phyloP scores from a whole-genome alignment of 2,329 filamentous ascomycete species.

The Lecanoromycetidae sp. region DNA sequence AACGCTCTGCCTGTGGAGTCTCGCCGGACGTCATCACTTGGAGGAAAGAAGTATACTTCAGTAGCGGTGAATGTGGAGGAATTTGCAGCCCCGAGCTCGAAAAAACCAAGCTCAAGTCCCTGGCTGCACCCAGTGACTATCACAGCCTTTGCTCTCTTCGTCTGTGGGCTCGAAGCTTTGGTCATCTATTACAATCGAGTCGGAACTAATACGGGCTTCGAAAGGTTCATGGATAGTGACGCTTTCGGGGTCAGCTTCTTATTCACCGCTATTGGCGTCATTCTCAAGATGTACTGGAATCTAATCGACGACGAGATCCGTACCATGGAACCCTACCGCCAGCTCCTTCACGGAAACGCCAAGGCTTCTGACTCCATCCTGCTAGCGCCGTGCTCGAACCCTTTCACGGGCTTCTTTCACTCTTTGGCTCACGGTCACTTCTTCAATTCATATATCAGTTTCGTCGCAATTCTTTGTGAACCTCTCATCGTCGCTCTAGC shows the following conservation, averaged over 20 bases:
- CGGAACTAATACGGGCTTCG: conserved; percentile 27
- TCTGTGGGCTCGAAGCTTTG: conserved; percentile 25
- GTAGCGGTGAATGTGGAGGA: conserved; percentile 5
- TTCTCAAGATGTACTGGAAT: conserved; percentile 32
- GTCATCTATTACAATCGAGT: conserved; percentile 33
- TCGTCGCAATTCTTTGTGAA: conserved; percentile 37
- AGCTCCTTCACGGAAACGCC: conserved; percentile 27
- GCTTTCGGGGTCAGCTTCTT: conserved; percentile 32
- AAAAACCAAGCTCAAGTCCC: background rate
- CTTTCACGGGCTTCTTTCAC: conserved; percentile 34
- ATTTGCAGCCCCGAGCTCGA: background rate
- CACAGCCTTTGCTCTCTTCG: conserved; percentile 24
- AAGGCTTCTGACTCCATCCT: conserved; percentile 29
- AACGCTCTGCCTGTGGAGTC: background rate
- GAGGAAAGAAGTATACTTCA: conserved; percentile 4
- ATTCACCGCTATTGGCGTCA: conserved; percentile 30
- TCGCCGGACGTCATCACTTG: background rate
- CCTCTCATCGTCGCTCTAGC: conserved; percentile 40
- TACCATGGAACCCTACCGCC: conserved; percentile 34
- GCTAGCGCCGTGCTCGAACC: conserved; percentile 34
- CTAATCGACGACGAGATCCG: conserved; percentile 33
- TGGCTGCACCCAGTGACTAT: conserved; percentile 17
- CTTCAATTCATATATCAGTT: conserved; percentile 32
- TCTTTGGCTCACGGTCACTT: conserved; percentile 28
- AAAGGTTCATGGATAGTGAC: conserved; percentile 31